These are phyloP conservation scores for Diplodia sapinea DNA, from an alignment of 2,329 filamentous ascomycete genomes.

Conservation along the genomic window DNA sequence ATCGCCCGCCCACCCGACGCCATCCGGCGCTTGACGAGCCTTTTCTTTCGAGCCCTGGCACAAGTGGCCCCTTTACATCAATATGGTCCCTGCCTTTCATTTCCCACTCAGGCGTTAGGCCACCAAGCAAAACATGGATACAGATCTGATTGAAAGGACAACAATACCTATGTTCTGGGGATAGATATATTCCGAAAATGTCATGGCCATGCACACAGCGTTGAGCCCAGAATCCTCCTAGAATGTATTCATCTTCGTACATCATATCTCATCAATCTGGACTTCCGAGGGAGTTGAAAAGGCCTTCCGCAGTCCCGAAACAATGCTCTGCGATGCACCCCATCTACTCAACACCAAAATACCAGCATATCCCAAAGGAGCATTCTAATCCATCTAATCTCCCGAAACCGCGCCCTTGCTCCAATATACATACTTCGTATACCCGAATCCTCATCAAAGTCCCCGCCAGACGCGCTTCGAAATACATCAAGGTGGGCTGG, in stretches of 20 bases:
- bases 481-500: neutral
- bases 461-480: too few species aligned
- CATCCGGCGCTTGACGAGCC: neutral
- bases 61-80: too few species aligned
- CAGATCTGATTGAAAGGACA: too few species aligned
- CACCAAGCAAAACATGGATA: too few species aligned
- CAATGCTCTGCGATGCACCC: neutral
- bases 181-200: too few species aligned
- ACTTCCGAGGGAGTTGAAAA: neutral
- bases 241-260: too few species aligned
- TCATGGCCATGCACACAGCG: too few species aligned
- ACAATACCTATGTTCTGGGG: too few species aligned
- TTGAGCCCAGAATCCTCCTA: too few species aligned
- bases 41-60: too few species aligned
- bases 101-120: neutral
- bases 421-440: neutral
- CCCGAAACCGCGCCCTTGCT: neutral
- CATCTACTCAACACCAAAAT: neutral
- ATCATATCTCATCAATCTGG: too few species aligned
- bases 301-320: neutral
- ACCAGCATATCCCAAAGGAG: neutral
- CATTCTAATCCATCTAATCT: slow-evolving; percentile 21
- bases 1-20: neutral
- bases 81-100: neutral
- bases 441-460: neutral